Percentiles rank a stretch among this genome's conserved stretches.
These are phyloP conservation scores for Colletotrichum liriopes DNA, from an alignment of 2,329 filamentous ascomycete species.

Conservation along the genomic window DNA sequence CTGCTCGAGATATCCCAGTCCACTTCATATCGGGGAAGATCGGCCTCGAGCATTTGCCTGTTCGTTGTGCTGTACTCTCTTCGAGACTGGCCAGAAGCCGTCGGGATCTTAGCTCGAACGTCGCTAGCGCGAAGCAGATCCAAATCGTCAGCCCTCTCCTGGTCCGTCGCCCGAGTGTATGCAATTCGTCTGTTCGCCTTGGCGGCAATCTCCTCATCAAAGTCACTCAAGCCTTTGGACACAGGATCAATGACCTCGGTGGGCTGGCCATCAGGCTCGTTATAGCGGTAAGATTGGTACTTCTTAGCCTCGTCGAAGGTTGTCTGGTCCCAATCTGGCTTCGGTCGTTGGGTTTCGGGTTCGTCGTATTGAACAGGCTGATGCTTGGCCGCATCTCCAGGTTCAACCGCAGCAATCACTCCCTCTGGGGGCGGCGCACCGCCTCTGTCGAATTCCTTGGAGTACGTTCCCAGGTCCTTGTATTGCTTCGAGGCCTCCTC, in stretches of 20 bases:
- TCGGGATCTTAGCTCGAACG: slow-evolving; percentile 43
- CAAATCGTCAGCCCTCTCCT: slow-evolving; percentile 45
- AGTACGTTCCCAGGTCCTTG: slow-evolving; percentile 54
- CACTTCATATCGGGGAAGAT: slow-evolving; percentile 33
- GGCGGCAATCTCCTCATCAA: slow-evolving; percentile 56
- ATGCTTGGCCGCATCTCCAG: slow-evolving; percentile 35
- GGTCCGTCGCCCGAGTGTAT: slow-evolving; percentile 31
- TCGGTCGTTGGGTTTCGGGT: slow-evolving; percentile 48
- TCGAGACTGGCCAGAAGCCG: slow-evolving; percentile 35
- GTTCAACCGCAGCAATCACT: slow-evolving; percentile 18
- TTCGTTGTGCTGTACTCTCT: slow-evolving; percentile 38
- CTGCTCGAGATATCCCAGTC: slow-evolving; percentile 41
- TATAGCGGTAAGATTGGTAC: slow-evolving; percentile 56
- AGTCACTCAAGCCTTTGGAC: slow-evolving; percentile 55
- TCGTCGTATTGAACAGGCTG: slow-evolving; percentile 34
- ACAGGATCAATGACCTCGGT: slow-evolving; percentile 51
- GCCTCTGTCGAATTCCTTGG: slow-evolving; percentile 46
- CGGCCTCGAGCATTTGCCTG: slow-evolving; percentile 36
- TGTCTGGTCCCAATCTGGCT: slow-evolving; percentile 53
- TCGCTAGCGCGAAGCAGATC: slow-evolving; percentile 46
- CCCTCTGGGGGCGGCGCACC: slow-evolving; percentile 36
- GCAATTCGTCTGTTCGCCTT: slow-evolving; percentile 47
- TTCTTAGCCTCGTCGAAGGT: slow-evolving; percentile 56
- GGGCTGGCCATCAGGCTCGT: slow-evolving; percentile 53
- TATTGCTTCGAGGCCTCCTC: slow-evolving; percentile 58